Evolutionary conservation across 2,329 filamentous ascomycete species (phyloP), one percentile per base, ranked within the genome.

Genomic region (Beauveria rudraprayagi): DNA sequence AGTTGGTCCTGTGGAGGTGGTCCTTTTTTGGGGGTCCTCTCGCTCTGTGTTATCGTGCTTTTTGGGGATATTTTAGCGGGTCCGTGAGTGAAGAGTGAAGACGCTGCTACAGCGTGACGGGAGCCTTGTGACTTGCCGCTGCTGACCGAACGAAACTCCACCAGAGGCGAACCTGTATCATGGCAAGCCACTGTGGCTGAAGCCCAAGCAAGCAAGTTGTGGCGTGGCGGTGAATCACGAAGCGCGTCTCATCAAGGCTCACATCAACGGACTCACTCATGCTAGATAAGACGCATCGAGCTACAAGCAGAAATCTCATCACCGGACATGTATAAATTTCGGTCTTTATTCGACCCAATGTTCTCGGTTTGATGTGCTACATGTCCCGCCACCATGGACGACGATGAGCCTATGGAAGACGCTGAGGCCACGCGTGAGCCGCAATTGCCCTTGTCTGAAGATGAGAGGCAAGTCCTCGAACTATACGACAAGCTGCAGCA

Each of bases 401-500:
- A 67, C n/a, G 70, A 74, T 53, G 65, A 70, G 30, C 51, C 54
- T 66, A 71, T 72, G 69, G 61, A 55, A 30, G 54, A 66, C 50
- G 61, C 55, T 66, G 65, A 69, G 62, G 77, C 80, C 72, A 73
- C 67, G 30, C 62, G 67, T 19, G 66, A 70, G 8, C 60, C 74
- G 17, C 37, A 52, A 62, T 77, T 86, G 43, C 77, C 80, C 8
- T 77, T 93, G 48, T 89, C 87, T 1, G 79, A 84, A 41, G 79
- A 83, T 63, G 91, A 95, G 73, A 76, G 80, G 67, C 80, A 80
- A 65, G 80, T 88, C 30, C 77, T 94, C 41, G 80, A 84, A 46
- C 80, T 92, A 54, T 89, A 91, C 73, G 86, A 92, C 70, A 81
- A 82, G 65, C 76, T 91, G 28, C 84, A 88, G 68, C 85, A 90